Base-by-base conservation (phyloP, 169 alveolate genomes). In the Eimeria maxima region DNA sequence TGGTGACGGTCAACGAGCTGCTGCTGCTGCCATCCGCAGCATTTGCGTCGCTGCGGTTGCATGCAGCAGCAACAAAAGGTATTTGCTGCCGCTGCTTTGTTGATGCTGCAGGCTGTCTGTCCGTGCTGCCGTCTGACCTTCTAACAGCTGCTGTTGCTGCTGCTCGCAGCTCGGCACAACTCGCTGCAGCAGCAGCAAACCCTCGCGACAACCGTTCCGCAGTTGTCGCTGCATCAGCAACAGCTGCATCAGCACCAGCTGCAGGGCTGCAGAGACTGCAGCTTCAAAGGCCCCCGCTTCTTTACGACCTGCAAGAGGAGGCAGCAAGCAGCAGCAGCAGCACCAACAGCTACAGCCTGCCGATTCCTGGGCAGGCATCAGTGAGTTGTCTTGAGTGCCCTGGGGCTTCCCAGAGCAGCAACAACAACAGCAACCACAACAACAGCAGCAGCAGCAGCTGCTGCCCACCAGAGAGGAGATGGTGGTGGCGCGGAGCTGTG, bases 1-100 rank as follows among this genome's bases (percentile, higher is more conserved):
- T 86, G 38, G 44, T 86, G 55, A 63, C 81, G 45, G 81, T 7
- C 63, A 29, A 24, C 22, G 93, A 86, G 53, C 63, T 86, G 93
- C 93, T 60, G 93, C 76, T 86, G 93, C 80, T 86, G 93, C 93
- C 93, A 10, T 86, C 93, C 4, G 93, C 93, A 86, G 80, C 93
- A 45, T 86, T 86, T 63, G 93, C 93, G 3, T 86, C 93, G 50
- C 45, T 86, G 76, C 93, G 80, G 93, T 27, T 86, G 93, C 93
- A 86, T 60, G 93, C 93, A 55, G 63, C 80, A 22, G 80, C 93
- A 63, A 11, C 63, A 29, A 60, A 60, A 24, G 93, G 93, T 6
- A 22, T 86, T 16, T 86, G 74, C 81, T 86, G 93, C 80, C 80
- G 80, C 71, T 71, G 69, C 80, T 45, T 86, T 13, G 80, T 55